Evolutionary conservation across 1,284 basidiomycete species (phyloP).

Genomic region (Apiotrichum mycotoxinovorans): DNA sequence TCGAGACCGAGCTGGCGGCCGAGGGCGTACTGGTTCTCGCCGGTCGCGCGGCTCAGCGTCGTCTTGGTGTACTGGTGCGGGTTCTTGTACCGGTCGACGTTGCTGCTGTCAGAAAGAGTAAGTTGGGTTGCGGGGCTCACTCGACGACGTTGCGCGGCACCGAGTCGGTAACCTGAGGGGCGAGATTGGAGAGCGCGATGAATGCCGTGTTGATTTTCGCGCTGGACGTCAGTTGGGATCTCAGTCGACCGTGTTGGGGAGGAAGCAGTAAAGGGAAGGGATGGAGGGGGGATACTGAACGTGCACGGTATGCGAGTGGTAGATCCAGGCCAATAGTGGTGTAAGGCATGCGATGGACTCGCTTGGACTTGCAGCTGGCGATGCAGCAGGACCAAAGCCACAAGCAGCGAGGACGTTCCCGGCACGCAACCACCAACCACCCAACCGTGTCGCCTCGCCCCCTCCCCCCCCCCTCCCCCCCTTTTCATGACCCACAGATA

Average conservation of each 20-base stretch:
- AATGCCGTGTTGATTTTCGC: conserved; percentile 35
- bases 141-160: conserved; percentile 42
- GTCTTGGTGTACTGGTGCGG: conserved; percentile 40
- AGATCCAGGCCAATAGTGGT: no score
- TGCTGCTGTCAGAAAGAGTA: conserved; percentile 19
- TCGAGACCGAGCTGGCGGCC: conserved; percentile 43
- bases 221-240: conserved; percentile 11
- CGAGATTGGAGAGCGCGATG: conserved; percentile 26
- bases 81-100: conserved; percentile 33
- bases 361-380: no score
- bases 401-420: not conserved
- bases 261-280: not conserved
- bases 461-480: not conserved
- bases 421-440: not conserved
- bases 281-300: no score
- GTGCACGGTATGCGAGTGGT: no score
- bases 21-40: conserved; percentile 46
- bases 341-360: no score
- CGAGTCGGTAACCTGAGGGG: conserved; percentile 33
- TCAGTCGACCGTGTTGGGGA: not conserved
- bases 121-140: conserved; percentile 24
- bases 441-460: not conserved
- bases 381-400: no score
- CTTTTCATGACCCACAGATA: conserved; percentile 31
- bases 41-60: conserved; percentile 34